These are phyloP conservation scores for Acanthamoeba culbertsoni DNA, from an alignment of 208 protist genomes.

Conservation along the genomic window DNA sequence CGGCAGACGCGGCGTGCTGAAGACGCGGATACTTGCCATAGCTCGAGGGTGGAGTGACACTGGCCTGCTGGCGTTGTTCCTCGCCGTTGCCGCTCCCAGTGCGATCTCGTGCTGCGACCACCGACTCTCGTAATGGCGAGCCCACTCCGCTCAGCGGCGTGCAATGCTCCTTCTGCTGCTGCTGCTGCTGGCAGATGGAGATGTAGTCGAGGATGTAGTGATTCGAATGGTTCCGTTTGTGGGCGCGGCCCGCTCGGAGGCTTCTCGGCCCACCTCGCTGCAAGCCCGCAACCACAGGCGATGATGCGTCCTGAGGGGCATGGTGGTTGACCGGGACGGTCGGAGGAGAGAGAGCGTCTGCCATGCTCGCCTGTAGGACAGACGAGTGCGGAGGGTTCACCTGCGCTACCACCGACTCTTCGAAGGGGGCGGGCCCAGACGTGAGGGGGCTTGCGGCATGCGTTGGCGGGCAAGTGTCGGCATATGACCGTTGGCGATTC, in stretches of 20 bases:
- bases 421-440: too few relatives aligned
- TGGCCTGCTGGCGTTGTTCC: not conserved
- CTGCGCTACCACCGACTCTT: too few relatives aligned
- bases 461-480: too few relatives aligned
- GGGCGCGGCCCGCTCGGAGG: not conserved
- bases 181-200: conserved; percentile 6
- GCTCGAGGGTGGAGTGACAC: not conserved
- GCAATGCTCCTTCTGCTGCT: not conserved
- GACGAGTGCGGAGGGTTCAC: too few relatives aligned
- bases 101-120: not conserved
- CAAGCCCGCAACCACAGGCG: too few relatives aligned
- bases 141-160: not conserved
- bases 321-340: too few relatives aligned
- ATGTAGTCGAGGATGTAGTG: conserved; percentile 20
- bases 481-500: too few relatives aligned
- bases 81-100: not conserved
- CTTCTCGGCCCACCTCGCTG: too few relatives aligned
- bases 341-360: too few relatives aligned
- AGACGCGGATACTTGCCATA: not conserved
- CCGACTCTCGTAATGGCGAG: not conserved
- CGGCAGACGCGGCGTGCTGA: not conserved
- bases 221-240: conserved; percentile 9
- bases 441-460: too few relatives aligned
- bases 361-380: too few relatives aligned
- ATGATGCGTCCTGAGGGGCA: too few relatives aligned